Evolutionary conservation across 176 grass and related monocot species (phyloP), one percentile per base, ranked within the genome.

Genomic region (Panicum miliaceum): DNA sequence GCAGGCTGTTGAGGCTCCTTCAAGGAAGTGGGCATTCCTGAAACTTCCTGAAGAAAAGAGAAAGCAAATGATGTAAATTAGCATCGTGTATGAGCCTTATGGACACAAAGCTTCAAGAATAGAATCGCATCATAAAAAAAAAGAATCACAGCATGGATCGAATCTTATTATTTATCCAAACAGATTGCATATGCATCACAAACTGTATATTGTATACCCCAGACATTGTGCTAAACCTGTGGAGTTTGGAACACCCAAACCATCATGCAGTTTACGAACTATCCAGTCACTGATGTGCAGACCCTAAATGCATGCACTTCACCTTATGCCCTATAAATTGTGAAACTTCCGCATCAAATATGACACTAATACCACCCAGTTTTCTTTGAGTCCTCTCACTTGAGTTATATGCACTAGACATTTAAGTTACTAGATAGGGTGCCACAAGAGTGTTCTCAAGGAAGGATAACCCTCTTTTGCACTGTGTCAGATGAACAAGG

Each of bases 1-100:
- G 74, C 81, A 58, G 68, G 43, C 67, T 94, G 89, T 32, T 82
- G 81, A 20, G 86, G 61, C 37, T 95, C 91, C 83, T 92, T 95
- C 68, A 98, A 84, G 54, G 89, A 83, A 29, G 93, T 88, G 27
- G 91, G 77, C 89, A 98, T 88, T 73, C 96, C 96, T 61, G 96
- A 93, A 90, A 98, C n/a, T 95, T 95, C 93, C 93, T 95, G 80
- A 54, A 60, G 6, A 68, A 77, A 65, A 86, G 25, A 22, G 60
- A 16, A 20, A 25, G 22, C 11, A 64, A 36, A 77, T 25, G 3
- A 82, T 65, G 8, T 53, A 42, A n/a, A 3, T 90, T 73, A 82
- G 73, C 15, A 82, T 71, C 37, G 9, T 45, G 11, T 48, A 68
- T 29, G 4, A 68, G 51, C 10, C 22, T 48, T 25, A 48, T 60